Percentiles rank a stretch among this genome's conserved stretches.
phyloP scores from a whole-genome alignment of 495 filamentous ascomycete genomes.

The Lindgomyces ingoldianus region DNA sequence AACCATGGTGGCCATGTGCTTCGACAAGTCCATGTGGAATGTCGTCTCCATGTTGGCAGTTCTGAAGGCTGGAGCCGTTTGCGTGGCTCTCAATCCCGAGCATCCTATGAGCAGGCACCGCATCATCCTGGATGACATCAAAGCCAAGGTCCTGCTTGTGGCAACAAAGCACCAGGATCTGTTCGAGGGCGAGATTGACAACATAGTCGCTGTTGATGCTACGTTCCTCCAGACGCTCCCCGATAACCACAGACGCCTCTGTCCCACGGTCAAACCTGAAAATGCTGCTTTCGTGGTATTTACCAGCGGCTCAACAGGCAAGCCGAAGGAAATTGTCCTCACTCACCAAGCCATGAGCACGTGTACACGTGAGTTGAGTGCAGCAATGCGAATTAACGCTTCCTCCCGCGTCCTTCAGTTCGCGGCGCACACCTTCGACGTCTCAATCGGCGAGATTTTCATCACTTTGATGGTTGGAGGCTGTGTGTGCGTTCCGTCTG shows the following conservation, averaged over 20 bases:
- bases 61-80: conserved; percentile 10
- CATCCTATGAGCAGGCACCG: neutral
- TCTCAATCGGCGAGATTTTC: conserved; percentile 19
- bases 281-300: conserved; percentile 4
- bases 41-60: conserved; percentile 5
- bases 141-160: neutral
- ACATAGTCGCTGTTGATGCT: neutral
- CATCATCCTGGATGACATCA: neutral
- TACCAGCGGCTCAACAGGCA: conserved; percentile 22
- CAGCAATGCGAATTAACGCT: neutral
- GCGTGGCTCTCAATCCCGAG: neutral
- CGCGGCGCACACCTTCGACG: conserved; percentile 33
- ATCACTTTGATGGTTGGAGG: conserved; percentile 30
- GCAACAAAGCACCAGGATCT: neutral
- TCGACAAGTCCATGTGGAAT: conserved; percentile 9
- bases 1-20: neutral
- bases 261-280: neutral
- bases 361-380: conserved; percentile 40
- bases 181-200: neutral
- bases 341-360: neutral
- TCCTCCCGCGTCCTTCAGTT: conserved; percentile 10
- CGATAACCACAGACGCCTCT: neutral
- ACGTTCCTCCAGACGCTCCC: neutral
- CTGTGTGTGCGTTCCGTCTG: conserved; percentile 28
- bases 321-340: conserved; percentile 14